Base-by-base conservation (phyloP, 495 filamentous ascomycete species). In the Podospora pseudocomata region DNA sequence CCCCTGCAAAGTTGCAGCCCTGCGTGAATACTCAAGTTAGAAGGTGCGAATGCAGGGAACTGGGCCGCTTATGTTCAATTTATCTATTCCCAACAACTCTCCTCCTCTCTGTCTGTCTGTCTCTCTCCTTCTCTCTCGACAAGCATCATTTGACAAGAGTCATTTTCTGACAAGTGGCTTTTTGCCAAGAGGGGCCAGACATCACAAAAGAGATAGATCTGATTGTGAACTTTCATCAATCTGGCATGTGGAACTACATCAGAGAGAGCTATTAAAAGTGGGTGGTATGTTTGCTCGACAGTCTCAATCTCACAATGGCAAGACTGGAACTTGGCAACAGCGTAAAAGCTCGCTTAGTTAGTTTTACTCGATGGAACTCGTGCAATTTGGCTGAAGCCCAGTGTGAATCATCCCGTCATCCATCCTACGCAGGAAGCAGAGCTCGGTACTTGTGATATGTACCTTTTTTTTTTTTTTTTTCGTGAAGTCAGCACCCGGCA, bases 341-440 rank as follows among this genome's bases (percentile, higher is more conserved):
- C 26, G 7, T 49, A 49, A 49, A 49, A 49, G 20, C 59, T 61
- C 59, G 59, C 59, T 61, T 61, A 61, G 39, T 61, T 23, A 59
- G 19, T 59, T 59, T 59, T 59, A 18, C 27, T 63, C 55, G 18
- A 58, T 19, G 55, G 23, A 65, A 57, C 60, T 68, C 49, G 66
- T 39, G 69, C 64, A 68, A 71, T 71, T 66, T 71, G 69, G 66
- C 66, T 66, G 69, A 68, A 68, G 23, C 49, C 49, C 32, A 54
- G 69, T 64, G 61, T 63, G 61, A 63, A 63, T 63, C 61, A 63
- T 63, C 61, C 61, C 30, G 34, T 34, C 59, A 61, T 67, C 59
- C 59, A 61, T 67, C 65, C 61, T 54, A 30, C 32, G 3, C 26
- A 32, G 19, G 26, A 39, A 60, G 16, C n/a, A 20, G 39, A 5